phyloP scores from a whole-genome alignment of 805 yeast species.

The Starmerella bombi region DNA sequence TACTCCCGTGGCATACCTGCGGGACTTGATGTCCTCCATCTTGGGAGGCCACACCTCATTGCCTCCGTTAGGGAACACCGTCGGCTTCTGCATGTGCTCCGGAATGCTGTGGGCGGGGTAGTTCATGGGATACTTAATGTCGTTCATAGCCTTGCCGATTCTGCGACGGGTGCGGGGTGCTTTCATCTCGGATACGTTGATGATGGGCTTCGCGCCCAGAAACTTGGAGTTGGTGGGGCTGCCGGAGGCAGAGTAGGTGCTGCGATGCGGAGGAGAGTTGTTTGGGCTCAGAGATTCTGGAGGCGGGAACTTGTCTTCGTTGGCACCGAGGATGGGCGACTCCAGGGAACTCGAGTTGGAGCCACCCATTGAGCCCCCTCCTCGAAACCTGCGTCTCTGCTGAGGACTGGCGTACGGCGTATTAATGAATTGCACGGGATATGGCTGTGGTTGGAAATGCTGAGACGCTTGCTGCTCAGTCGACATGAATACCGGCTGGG shows the following conservation, averaged over 20 bases:
- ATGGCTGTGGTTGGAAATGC: too few relatives aligned
- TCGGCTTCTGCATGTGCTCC: constrained; percentile 8
- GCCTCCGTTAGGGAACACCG: constrained; percentile 11
- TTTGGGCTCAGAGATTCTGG: too few relatives aligned
- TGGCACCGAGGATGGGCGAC: too few relatives aligned
- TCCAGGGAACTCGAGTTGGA: too few relatives aligned
- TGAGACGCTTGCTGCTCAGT: too few relatives aligned
- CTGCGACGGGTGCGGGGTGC: neutral
- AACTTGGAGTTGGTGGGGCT: neutral
- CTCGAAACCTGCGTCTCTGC: too few relatives aligned
- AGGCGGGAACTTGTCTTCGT: too few relatives aligned
- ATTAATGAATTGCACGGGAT: too few relatives aligned
- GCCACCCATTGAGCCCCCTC: too few relatives aligned
- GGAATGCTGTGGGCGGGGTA: constrained; percentile 24
- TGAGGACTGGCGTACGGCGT: too few relatives aligned
- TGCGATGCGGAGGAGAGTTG: too few relatives aligned
- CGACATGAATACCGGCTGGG: too few relatives aligned
- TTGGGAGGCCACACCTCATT: constrained; percentile 11
- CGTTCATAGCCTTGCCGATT: neutral
- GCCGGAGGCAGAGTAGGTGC: neutral
- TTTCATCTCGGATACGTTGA: neutral
- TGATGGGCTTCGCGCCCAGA: neutral
- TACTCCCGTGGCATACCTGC: constrained; percentile 53
- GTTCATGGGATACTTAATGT: constrained; percentile 19
- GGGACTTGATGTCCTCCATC: constrained; percentile 15